Evolutionary conservation across 148 eudicot species (phyloP).

Genomic region (Vaccinium myrtillus): DNA sequence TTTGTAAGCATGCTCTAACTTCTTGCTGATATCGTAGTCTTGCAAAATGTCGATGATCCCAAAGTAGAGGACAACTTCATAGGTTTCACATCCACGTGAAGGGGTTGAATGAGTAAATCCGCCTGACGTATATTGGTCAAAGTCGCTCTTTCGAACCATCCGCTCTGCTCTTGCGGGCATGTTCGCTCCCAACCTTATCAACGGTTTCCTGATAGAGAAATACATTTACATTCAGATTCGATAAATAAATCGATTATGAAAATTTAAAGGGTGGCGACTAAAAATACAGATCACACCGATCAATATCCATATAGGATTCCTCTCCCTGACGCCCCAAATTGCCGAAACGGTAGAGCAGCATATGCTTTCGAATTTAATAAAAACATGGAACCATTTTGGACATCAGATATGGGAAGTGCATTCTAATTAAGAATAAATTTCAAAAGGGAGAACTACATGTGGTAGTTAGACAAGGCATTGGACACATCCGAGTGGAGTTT

Average conservation of each 20-base stretch:
- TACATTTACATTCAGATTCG: background rate
- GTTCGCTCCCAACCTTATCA: constrained; percentile 48
- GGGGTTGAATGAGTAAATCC: background rate
- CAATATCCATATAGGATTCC: background rate
- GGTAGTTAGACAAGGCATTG: background rate
- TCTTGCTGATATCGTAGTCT: constrained; percentile 51
- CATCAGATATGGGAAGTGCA: background rate
- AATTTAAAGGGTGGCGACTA: background rate
- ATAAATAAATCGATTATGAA: background rate
- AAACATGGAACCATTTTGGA: background rate
- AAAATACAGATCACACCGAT: background rate
- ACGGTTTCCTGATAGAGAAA: constrained; percentile 57
- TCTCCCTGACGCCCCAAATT: background rate
- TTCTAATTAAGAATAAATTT: background rate
- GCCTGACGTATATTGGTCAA: constrained; percentile 54
- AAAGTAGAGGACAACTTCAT: background rate
- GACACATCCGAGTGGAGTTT: background rate
- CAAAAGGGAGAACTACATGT: background rate
- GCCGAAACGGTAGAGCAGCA: background rate
- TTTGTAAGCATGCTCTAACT: constrained; percentile 89
- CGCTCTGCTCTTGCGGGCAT: constrained; percentile 65
- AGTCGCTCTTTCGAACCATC: constrained; percentile 66
- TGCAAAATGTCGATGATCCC: constrained; percentile 5
- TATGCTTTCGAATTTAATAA: background rate
- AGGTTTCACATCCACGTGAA: background rate